Evolutionary conservation across 352 stramenopile genomes (phyloP), one percentile per base, ranked within the genome.

Genomic region (Globisporangium cylindrosporum): DNA sequence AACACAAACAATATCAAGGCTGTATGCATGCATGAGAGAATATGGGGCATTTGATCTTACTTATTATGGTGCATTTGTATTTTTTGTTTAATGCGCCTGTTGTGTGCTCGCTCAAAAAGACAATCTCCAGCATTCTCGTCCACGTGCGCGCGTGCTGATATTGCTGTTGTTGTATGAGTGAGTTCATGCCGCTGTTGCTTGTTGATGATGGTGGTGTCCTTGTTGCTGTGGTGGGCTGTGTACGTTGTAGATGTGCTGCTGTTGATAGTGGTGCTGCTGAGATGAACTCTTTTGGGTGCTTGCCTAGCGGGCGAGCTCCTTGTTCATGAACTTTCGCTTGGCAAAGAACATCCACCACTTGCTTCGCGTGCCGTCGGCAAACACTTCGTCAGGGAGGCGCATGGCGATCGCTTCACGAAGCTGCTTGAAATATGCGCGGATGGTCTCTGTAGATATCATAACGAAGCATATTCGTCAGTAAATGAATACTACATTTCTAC

Each of bases 271-370:
- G 7, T 59, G 53, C 18, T 27, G 15, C 25, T 59, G 14, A 15
- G 32, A n/a, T 60, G 27, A 8, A 24, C n/a, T 20, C 34, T 7
- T 12, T 36, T 58, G 64, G 43, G 5, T 34, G 55, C 6, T 57
- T 38, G 48, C 62, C 59, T 90, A 92, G 71, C 82, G 81, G 54
- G 69, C 62, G 59, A 97, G 81, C 73, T 96, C 89, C 79, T 97
- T 97, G 83, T 96, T 96, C 93, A 98, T 97, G 71, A 98, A 98
- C 79, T 97, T 97, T 78, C 89, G 80, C 84, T 98, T 98, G 68
- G 89, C 80, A 68, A 98, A 98, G 46, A 94, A 73, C 86, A 95
- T 97, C 93, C 93, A 98, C 90, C 93, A 98, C 81, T 98, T 98
- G 86, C 94, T 97, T 68, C 90, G 87, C 66, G 81, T 75, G 66